These are phyloP conservation scores for Microcera coccophila DNA, from an alignment of 2,329 filamentous ascomycete species.

Conservation along the genomic window DNA sequence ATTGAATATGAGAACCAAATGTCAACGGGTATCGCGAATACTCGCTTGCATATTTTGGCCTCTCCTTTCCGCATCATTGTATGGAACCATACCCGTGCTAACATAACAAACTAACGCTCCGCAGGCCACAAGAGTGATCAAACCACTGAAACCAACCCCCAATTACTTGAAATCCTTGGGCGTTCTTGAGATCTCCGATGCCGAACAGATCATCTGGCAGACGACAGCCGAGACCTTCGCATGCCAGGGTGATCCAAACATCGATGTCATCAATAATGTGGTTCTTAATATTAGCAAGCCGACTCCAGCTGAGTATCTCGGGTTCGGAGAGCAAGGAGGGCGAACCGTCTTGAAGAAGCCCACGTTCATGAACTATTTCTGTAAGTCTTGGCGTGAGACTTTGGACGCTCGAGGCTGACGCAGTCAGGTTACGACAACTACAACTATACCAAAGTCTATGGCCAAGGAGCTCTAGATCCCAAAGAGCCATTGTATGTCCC, in stretches of 20 bases:
- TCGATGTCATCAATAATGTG: conserved; percentile 1
- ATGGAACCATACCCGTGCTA: too few species aligned
- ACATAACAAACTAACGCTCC: not conserved
- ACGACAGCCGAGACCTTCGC: not conserved
- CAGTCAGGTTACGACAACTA: too few species aligned
- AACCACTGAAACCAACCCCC: not conserved
- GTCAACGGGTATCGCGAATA: too few species aligned
- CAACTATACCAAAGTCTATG: too few species aligned
- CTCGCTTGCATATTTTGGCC: too few species aligned
- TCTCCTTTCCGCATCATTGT: too few species aligned
- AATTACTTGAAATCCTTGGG: not conserved
- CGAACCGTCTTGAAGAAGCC: conserved; percentile 3
- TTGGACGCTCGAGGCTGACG: too few species aligned
- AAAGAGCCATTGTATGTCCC: conserved; percentile 3
- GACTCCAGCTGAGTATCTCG: conserved; percentile 3
- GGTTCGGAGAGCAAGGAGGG: conserved; percentile 5
- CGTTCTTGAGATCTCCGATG: not conserved
- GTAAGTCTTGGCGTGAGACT: too few species aligned
- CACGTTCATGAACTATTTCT: too few species aligned
- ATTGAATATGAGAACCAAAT: too few species aligned
- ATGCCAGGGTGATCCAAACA: not conserved
- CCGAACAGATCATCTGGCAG: conserved; percentile 4
- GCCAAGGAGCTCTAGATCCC: too few species aligned
- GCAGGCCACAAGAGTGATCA: conserved; percentile 1
- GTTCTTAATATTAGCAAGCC: conserved; percentile 2